A percentile compares a stretch with the other conserved stretches of the same genome.
Evolutionary conservation across 2,329 filamentous ascomycete genomes (phyloP).

Genomic region (Hymenoscyphus scutula): DNA sequence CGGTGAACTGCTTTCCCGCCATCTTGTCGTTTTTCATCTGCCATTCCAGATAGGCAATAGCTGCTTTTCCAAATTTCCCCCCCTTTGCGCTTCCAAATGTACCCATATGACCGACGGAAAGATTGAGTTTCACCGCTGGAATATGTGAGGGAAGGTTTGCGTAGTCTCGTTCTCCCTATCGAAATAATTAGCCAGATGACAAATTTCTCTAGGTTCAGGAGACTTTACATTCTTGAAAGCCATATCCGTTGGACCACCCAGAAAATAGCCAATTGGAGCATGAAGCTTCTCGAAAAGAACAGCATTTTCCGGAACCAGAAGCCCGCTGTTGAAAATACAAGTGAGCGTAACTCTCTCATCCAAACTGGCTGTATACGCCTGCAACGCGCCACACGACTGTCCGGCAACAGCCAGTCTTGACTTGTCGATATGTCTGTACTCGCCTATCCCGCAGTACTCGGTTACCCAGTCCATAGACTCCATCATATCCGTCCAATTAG

Average conservation of each 20-base stretch:
- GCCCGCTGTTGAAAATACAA: background rate
- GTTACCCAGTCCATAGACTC: background rate
- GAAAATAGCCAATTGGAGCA: background rate
- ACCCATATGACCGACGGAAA: background rate
- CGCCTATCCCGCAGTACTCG: background rate
- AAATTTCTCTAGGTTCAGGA: background rate
- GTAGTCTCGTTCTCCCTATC: background rate
- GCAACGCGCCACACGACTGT: background rate
- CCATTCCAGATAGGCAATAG: background rate
- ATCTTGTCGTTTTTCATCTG: background rate
- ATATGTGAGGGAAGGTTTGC: background rate
- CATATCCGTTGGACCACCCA: background rate
- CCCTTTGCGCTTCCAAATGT: background rate
- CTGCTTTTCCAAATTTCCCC: background rate
- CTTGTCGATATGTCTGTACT: background rate
- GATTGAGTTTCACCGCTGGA: background rate
- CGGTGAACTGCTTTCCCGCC: background rate
- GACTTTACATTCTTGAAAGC: background rate
- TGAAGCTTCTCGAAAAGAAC: background rate
- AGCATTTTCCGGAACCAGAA: background rate
- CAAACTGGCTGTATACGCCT: background rate
- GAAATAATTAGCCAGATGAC: background rate
- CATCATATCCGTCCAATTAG: background rate
- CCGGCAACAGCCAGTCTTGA: background rate
- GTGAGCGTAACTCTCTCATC: background rate